Conservation (phyloP, 148 eudicot species). For the Rhododendron henanense region DNA sequence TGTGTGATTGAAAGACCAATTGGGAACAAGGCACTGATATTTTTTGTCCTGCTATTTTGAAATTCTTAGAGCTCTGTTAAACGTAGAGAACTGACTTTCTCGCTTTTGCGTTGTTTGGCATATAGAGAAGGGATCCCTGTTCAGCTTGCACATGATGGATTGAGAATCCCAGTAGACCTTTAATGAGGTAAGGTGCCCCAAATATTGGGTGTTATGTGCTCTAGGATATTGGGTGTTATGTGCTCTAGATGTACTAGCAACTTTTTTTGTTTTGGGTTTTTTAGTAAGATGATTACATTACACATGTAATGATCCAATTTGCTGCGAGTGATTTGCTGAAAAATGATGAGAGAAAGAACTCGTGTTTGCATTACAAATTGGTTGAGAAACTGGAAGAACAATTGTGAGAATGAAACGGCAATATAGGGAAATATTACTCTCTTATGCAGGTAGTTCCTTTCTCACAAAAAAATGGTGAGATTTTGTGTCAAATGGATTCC, state of each 20-base stretch:
- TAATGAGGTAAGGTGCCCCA: constrained; percentile 41
- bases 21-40: neutral
- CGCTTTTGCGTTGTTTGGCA: constrained; percentile 8
- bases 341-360: neutral
- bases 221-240: neutral
- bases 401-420: neutral
- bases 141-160: constrained; percentile 94
- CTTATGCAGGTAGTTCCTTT: neutral
- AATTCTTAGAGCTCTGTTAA: neutral
- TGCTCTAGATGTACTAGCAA: neutral
- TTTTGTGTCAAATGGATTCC: neutral
- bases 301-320: neutral
- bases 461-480: neutral
- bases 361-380: neutral
- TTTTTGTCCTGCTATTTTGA: neutral
- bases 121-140: constrained; percentile 84
- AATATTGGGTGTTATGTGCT: neutral
- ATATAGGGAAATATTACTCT: neutral
- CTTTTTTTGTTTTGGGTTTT: neutral
- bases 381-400: neutral
- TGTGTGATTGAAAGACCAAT: neutral
- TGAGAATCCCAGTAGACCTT: constrained; percentile 68
- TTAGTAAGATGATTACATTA: neutral
- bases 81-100: neutral
- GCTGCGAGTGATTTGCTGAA: neutral